Conservation (phyloP, 768 basidiomycete species). For the Hypholoma sublateritium region DNA sequence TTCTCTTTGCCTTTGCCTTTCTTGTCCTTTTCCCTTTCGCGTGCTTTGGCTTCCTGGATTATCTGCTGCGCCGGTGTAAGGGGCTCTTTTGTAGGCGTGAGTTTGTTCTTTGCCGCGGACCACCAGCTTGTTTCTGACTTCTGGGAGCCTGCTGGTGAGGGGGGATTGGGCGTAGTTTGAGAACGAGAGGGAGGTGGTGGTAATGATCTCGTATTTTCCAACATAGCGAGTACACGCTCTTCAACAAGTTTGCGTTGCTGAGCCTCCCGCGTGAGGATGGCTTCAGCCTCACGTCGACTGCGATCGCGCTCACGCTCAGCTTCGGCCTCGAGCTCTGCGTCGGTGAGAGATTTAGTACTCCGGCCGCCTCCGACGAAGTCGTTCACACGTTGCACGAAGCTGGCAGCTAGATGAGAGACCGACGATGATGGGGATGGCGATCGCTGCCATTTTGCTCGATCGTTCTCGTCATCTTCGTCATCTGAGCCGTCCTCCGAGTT, state of each 20-base stretch:
- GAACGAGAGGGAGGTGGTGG: slow-evolving; percentile 64
- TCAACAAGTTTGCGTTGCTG: slow-evolving; percentile 68
- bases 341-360: slow-evolving; percentile 51
- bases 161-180: slow-evolving; percentile 53
- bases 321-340: slow-evolving; percentile 81
- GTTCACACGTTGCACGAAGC: slow-evolving; percentile 73
- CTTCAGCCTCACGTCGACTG: slow-evolving; percentile 76
- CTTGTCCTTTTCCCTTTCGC: slow-evolving; percentile 53
- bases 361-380: slow-evolving; percentile 54
- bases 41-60: slow-evolving; percentile 65
- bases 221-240: slow-evolving; percentile 76
- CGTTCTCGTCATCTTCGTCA: slow-evolving; percentile 41
- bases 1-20: slow-evolving; percentile 44
- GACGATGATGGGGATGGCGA: slow-evolving; percentile 70
- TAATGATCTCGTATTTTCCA: slow-evolving; percentile 47
- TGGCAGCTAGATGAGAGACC: slow-evolving; percentile 71
- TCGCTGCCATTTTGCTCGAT: slow-evolving; percentile 34
- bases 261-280: slow-evolving; percentile 70
- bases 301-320: slow-evolving; percentile 75
- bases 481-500: slow-evolving; percentile 36
- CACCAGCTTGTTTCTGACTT: slow-evolving; percentile 73
- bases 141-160: slow-evolving; percentile 63
- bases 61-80: slow-evolving; percentile 88
- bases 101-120: slow-evolving; percentile 67
- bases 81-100: slow-evolving; percentile 75